phyloP scores from a whole-genome alignment of 2,329 filamentous ascomycete species.

The Ceratocystis huliohia region DNA sequence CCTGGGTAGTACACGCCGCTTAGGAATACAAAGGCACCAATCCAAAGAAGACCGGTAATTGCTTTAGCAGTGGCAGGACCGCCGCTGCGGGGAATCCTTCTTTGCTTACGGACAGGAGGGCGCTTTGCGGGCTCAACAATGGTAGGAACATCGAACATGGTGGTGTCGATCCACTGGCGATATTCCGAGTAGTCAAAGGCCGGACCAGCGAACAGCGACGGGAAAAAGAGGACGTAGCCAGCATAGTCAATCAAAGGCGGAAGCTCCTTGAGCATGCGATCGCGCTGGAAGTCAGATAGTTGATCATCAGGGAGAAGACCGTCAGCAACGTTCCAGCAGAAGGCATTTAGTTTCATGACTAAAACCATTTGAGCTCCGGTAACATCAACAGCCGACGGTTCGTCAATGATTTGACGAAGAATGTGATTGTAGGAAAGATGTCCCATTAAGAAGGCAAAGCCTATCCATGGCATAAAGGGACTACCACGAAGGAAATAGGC shows the following conservation, averaged over 20 bases:
- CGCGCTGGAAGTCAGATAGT: slow-evolving; percentile 77
- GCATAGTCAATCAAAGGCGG: slow-evolving; percentile 69
- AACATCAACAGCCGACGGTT: slow-evolving; percentile 63
- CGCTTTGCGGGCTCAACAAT: slow-evolving; percentile 74
- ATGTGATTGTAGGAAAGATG: slow-evolving; percentile 92
- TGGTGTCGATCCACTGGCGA: slow-evolving; percentile 78
- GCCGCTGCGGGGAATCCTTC: slow-evolving; percentile 82
- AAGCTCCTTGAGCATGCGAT: slow-evolving; percentile 61
- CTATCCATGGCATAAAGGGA: slow-evolving; percentile 95
- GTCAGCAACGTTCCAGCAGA: slow-evolving; percentile 97
- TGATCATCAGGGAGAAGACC: slow-evolving; percentile 66
- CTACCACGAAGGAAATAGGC: slow-evolving; percentile 65
- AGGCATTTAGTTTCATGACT: slow-evolving; percentile 92
- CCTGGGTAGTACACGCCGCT: slow-evolving; percentile 52
- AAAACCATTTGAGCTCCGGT: slow-evolving; percentile 96
- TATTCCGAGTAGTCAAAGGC: slow-evolving; percentile 95
- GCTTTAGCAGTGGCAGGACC: slow-evolving; percentile 73
- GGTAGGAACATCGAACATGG: slow-evolving; percentile 79
- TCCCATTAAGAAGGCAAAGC: slow-evolving; percentile 85
- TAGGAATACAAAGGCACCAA: slow-evolving; percentile 63
- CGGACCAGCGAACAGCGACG: slow-evolving; percentile 74
- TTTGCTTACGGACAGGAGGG: slow-evolving; percentile 74
- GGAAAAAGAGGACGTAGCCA: slow-evolving; percentile 92
- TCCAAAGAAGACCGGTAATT: slow-evolving; percentile 61
- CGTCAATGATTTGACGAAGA: slow-evolving; percentile 57